Conservation (phyloP, 768 basidiomycete species). For the Psilocybe subaeruginosa region DNA sequence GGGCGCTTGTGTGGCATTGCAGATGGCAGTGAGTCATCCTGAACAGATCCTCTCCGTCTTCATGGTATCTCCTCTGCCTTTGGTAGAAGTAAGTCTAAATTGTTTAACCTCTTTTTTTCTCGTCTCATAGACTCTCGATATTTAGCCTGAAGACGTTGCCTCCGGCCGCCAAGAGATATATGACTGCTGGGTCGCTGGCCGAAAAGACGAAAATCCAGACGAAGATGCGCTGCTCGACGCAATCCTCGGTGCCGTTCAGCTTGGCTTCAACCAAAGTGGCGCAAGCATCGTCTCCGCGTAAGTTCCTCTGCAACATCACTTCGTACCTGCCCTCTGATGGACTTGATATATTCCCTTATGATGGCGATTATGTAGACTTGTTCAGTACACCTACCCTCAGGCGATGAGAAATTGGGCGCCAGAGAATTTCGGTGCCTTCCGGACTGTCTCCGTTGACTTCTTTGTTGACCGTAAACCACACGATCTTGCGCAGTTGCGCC, state of each 20-base stretch:
- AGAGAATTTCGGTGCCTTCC: conserved; percentile 31
- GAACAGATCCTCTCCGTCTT: conserved; percentile 36
- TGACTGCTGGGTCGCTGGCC: conserved; percentile 31
- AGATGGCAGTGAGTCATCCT: conserved; percentile 34
- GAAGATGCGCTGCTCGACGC: conserved; percentile 29
- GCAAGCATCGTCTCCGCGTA: conserved; percentile 28
- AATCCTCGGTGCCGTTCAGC: conserved; percentile 31
- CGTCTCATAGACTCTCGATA: not conserved
- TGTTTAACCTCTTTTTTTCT: not conserved
- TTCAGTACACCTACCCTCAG: conserved; percentile 23
- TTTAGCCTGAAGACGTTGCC: conserved; percentile 32
- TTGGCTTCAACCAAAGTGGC: conserved; percentile 32
- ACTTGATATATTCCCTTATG: not conserved
- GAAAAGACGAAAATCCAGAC: conserved; percentile 21
- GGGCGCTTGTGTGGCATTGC: conserved; percentile 36
- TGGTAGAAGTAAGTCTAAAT: conserved; percentile 31
- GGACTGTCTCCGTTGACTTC: conserved; percentile 34
- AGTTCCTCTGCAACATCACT: not conserved
- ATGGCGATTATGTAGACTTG: conserved; percentile 19
- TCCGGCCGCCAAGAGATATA: conserved; percentile 39
- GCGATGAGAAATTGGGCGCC: conserved; percentile 27
- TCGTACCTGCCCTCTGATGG: not conserved
- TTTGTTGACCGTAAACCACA: conserved; percentile 29
- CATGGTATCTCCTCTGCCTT: conserved; percentile 37
- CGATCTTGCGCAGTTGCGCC: conserved; percentile 22